Base-by-base conservation (phyloP, 352 stramenopile genomes). In the Globisporangium irregulare region DNA sequence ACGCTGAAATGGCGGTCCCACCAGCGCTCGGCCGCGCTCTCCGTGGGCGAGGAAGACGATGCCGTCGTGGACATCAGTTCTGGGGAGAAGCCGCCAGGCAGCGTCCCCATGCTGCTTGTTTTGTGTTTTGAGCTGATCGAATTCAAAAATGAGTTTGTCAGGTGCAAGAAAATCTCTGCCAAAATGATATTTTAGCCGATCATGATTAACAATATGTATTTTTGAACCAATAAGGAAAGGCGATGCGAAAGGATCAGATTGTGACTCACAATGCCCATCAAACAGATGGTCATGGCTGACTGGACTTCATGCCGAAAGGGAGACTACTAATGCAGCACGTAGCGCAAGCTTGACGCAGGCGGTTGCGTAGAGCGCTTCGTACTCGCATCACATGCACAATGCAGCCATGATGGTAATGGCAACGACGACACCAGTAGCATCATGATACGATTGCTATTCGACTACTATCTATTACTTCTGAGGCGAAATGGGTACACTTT, bases 1-100 rank as follows among this genome's bases (percentile, higher is more conserved):
- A 58, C 59, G 43, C 48, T 20, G 54, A 71, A 71, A 59, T 55
- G 66, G 36, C 51, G 58, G 36, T 78, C 73, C 77, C 77, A 85
- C 77, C 77, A 85, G 27, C 62, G 62, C 54, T 73, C 60, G 7
- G 59, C 74, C 20, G 38, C 67, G 55, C 14, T 43, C n/a, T 72
- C 72, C 27, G 29, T 62, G 12, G 48, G 3, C 34, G 25, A 6
- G 5, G 50, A 18, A 51, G 36, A 18, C 41, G 12, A 0, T 4
- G 38, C 5, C 18, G 43, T 4, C 6, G 43, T 1, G 4, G 43
- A 51, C 5, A 18, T 6, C 18, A 50, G 20, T 20, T n/a, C 22
- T 36, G 55, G 7, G 20, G 43, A 46, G 15, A 18, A 12, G 7
- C 36, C 29, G 27, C 14, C 54, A 8, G 14, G 41, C 54, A 41